These are phyloP conservation scores for Acanthochlamys bracteata DNA, from an alignment of 106 monocot species.

Conservation along the genomic window DNA sequence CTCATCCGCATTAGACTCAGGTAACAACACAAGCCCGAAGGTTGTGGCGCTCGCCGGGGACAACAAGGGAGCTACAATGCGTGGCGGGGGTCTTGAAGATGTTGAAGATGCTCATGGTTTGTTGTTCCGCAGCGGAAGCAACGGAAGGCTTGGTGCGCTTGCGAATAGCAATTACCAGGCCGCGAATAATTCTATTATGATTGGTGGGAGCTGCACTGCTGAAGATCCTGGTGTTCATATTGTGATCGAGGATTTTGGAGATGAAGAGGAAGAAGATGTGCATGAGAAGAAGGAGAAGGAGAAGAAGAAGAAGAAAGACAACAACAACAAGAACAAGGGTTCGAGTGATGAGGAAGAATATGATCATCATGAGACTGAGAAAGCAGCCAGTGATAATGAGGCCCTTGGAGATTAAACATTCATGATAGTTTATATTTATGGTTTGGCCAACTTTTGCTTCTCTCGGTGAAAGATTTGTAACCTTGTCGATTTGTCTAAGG, in stretches of 20 bases:
- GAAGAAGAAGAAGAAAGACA: slow-evolving; percentile 13
- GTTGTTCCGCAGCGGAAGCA: background rate
- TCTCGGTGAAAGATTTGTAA: no score
- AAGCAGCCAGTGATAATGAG: background rate
- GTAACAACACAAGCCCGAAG: background rate
- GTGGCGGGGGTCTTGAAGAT: slow-evolving; percentile 5
- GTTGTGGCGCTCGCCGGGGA: slow-evolving; percentile 38
- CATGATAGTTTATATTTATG: no score
- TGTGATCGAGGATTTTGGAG: slow-evolving; percentile 8
- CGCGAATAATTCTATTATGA: slow-evolving; percentile 45
- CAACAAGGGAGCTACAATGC: slow-evolving; percentile 49
- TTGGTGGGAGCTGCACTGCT: slow-evolving; percentile 31
- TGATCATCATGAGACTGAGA: background rate
- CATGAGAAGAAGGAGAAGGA: slow-evolving; percentile 6
- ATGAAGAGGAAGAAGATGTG: slow-evolving; percentile 8
- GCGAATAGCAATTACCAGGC: slow-evolving; percentile 60
- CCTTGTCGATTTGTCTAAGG: no score
- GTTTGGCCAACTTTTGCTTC: no score
- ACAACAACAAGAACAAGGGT: slow-evolving; percentile 7
- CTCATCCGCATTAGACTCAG: background rate
- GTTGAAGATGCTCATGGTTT: background rate
- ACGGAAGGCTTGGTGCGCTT: slow-evolving; percentile 19
- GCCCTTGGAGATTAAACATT: no score
- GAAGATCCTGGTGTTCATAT: slow-evolving; percentile 52
- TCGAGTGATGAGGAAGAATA: background rate